A percentile compares a stretch with the other conserved stretches of the same genome.
Evolutionary conservation across 768 basidiomycete species (phyloP).

Genomic region (Termitomyces sp.): DNA sequence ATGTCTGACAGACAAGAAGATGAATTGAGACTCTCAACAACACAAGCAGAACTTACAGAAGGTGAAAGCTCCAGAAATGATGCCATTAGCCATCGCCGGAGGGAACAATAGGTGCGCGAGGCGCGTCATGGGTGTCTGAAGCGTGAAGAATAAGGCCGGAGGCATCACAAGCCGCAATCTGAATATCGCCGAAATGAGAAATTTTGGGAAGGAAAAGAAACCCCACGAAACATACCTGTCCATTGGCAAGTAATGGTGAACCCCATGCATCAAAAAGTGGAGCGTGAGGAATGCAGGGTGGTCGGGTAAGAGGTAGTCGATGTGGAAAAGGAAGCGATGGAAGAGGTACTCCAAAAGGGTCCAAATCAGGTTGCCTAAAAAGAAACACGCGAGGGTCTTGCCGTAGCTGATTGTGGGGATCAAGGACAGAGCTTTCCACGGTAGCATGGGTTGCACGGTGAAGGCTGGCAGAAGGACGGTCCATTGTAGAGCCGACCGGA

Average conservation of each 20-base stretch:
- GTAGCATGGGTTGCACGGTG: slow-evolving; percentile 52
- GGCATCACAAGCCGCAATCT: slow-evolving; percentile 97
- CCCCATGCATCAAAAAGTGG: slow-evolving; percentile 92
- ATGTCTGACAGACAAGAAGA: slow-evolving; percentile 49
- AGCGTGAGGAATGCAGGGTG: slow-evolving; percentile 72
- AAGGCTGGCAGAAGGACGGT: slow-evolving; percentile 67
- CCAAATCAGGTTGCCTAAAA: slow-evolving; percentile 88
- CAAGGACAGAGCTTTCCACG: slow-evolving; percentile 44
- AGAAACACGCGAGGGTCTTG: slow-evolving; percentile 67
- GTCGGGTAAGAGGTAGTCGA: slow-evolving; percentile 88
- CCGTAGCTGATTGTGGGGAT: slow-evolving; percentile 51
- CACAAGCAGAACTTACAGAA: slow-evolving; percentile 57
- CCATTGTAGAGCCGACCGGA: slow-evolving; percentile 84
- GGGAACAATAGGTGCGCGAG: slow-evolving; percentile 86
- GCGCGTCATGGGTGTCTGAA: slow-evolving; percentile 84
- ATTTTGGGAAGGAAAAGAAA: not conserved
- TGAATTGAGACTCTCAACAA: not conserved
- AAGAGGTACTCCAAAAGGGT: slow-evolving; percentile 90
- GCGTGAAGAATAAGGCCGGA: slow-evolving; percentile 71
- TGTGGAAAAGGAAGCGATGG: slow-evolving; percentile 97
- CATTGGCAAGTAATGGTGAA: slow-evolving; percentile 98
- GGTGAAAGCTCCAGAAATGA: slow-evolving; percentile 79
- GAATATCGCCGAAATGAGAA: slow-evolving; percentile 1
- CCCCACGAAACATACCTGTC: slow-evolving; percentile 57
- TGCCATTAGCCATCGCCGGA: slow-evolving; percentile 80